Evolutionary conservation across 805 yeast species (phyloP).

Genomic region (Candida sithepensis): DNA sequence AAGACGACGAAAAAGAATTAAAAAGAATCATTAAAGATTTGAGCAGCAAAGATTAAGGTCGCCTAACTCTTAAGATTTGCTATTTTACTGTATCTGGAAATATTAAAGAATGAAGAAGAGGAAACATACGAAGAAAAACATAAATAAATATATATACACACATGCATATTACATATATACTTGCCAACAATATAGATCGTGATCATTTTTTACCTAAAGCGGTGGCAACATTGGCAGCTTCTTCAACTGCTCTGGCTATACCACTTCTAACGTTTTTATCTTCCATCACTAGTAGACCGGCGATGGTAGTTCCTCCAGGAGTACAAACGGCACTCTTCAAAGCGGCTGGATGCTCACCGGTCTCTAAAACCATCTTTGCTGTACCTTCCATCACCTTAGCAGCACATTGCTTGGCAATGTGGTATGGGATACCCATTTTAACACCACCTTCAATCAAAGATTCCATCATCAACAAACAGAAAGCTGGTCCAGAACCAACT

Average conservation of each 20-base stretch:
- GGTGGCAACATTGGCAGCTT: constrained; percentile 80
- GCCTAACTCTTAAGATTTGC: background rate
- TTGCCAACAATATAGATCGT: constrained; percentile 8
- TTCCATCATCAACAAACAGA: constrained; percentile 83
- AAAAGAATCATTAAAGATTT: constrained; percentile 31
- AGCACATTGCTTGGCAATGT: constrained; percentile 79
- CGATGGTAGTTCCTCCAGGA: constrained; percentile 97
- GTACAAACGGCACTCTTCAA: constrained; percentile 88
- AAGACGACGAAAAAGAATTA: constrained; percentile 26
- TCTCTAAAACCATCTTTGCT: constrained; percentile 79
- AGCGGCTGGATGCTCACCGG: constrained; percentile 84
- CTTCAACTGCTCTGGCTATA: constrained; percentile 84
- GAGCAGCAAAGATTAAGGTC: constrained; percentile 5
- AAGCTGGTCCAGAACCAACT: constrained; percentile 97
- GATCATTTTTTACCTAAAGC: constrained; percentile 43
- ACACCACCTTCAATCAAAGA: constrained; percentile 93
- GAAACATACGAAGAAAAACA: background rate
- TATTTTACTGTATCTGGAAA: background rate
- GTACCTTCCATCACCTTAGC: constrained; percentile 94
- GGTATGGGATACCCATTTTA: constrained; percentile 87
- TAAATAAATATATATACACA: background rate
- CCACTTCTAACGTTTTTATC: constrained; percentile 86
- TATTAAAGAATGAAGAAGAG: background rate
- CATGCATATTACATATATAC: background rate
- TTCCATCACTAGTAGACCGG: constrained; percentile 90